Percentiles rank a stretch among this genome's conserved stretches.
These are phyloP conservation scores for Linderina pennispora DNA, from an alignment of 192 early-diverging fungal genomes.

Conservation along the genomic window DNA sequence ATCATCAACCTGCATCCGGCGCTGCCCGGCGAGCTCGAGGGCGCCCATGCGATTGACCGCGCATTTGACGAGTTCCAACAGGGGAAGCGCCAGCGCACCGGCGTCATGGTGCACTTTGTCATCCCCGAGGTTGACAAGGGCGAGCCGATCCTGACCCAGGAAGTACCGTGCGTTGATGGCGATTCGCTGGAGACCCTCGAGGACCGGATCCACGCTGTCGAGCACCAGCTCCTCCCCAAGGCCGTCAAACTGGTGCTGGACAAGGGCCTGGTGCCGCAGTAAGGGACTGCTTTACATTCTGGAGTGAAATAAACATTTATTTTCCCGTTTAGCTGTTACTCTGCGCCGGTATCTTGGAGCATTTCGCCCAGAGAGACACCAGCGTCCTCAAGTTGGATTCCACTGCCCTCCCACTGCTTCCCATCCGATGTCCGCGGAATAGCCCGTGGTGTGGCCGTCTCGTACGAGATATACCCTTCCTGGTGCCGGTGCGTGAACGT, in stretches of 20 bases:
- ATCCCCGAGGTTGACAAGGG: conserved; percentile 96
- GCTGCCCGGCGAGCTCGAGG: conserved; percentile 92
- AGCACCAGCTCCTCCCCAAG: conserved; percentile 84
- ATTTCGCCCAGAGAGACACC: not conserved
- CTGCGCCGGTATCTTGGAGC: not conserved
- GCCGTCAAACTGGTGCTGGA: conserved; percentile 49
- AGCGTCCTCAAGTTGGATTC: not conserved
- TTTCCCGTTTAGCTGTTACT: not conserved
- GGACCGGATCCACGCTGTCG: conserved; percentile 79
- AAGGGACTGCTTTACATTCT: too few relatives aligned
- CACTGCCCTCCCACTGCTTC: not conserved
- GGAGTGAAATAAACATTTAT: too few relatives aligned
- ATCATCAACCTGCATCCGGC: conserved; percentile 98
- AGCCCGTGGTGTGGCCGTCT: conserved; percentile 13
- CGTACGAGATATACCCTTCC: conserved; percentile 56
- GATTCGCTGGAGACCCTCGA: conserved; percentile 84
- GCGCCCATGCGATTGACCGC: conserved; percentile 92
- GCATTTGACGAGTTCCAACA: conserved; percentile 83
- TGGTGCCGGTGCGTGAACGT: conserved; percentile 52
- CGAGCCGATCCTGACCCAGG: conserved; percentile 72
- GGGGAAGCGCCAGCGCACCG: conserved; percentile 67
- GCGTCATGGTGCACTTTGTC: conserved; percentile 91
- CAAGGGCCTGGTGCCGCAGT: not conserved
- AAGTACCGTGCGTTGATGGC: conserved; percentile 66
- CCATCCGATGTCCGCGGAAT: too few relatives aligned